A percentile compares a stretch with the other conserved stretches of the same genome.
phyloP scores from a whole-genome alignment of 164 flowering plant species.

The Cinnamomum chago region DNA sequence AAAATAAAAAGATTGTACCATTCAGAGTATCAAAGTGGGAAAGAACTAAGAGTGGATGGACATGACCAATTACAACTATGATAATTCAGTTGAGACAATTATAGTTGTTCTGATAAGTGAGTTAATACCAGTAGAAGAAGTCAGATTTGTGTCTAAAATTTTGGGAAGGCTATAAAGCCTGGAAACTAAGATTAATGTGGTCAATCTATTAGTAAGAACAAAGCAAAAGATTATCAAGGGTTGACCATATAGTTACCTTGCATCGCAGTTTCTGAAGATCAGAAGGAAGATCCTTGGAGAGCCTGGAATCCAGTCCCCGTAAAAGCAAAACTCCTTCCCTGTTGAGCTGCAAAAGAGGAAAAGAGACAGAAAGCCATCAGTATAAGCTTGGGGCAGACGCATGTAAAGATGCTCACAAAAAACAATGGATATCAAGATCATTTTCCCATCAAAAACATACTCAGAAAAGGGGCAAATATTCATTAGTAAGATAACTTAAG shows the following conservation, averaged over 20 bases:
- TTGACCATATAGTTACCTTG: conserved; percentile 51
- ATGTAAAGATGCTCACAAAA: neutral
- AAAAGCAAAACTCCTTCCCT: conserved; percentile 82
- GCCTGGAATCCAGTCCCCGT: conserved; percentile 91
- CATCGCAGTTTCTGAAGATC: conserved; percentile 97
- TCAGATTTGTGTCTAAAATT: no score
- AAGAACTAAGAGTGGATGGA: neutral
- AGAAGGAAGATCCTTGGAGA: conserved; percentile 87
- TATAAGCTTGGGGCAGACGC: neutral
- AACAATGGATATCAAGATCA: neutral
- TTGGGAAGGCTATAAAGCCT: no score
- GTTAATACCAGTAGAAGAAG: no score
- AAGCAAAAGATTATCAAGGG: neutral
- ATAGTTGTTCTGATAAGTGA: no score
- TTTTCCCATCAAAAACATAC: neutral
- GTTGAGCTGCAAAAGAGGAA: conserved; percentile 53
- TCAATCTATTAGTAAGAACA: neutral
- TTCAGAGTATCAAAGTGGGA: neutral
- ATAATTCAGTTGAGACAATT: no score
- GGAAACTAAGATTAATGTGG: no score
- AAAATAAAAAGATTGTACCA: neutral
- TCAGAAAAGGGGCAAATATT: neutral
- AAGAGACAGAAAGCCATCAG: neutral
- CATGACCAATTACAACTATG: neutral
- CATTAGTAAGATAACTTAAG: neutral